Percentiles rank a stretch among this genome's conserved stretches.
Conservation (phyloP, 2,329 filamentous ascomycete genomes). For the Eurotiales sp. region DNA sequence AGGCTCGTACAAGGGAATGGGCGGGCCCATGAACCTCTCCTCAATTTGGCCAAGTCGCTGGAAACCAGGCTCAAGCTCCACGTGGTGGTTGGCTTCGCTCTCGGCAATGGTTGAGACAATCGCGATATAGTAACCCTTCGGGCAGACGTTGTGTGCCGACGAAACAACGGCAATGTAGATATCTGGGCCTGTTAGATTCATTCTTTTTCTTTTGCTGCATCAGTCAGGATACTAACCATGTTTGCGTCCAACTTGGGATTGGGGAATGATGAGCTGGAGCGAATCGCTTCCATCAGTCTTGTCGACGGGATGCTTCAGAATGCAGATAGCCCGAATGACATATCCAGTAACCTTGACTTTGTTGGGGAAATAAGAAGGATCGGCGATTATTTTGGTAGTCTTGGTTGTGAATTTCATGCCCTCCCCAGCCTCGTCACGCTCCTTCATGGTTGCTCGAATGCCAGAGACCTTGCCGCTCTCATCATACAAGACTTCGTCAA, state of each 20-base stretch:
- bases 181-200: slow-evolving; percentile 51
- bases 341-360: slow-evolving; percentile 87
- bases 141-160: slow-evolving; percentile 94
- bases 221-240: slow-evolving; percentile 65
- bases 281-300: slow-evolving; percentile 88
- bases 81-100: slow-evolving; percentile 84
- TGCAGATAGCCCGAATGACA: slow-evolving; percentile 93
- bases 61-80: slow-evolving; percentile 88
- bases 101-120: slow-evolving; percentile 98
- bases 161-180: slow-evolving; percentile 97
- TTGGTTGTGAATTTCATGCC: slow-evolving; percentile 94
- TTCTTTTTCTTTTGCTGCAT: not conserved
- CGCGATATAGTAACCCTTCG: slow-evolving; percentile 97
- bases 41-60: slow-evolving; percentile 90
- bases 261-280: slow-evolving; percentile 91
- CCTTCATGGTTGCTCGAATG: slow-evolving; percentile 96
- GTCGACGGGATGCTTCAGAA: slow-evolving; percentile 89
- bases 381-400: slow-evolving; percentile 90
- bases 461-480: slow-evolving; percentile 74
- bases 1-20: slow-evolving; percentile 92
- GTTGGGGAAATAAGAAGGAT: slow-evolving; percentile 91
- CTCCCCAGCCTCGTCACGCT: slow-evolving; percentile 67
- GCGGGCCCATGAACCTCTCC: slow-evolving; percentile 92
- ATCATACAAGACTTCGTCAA: slow-evolving; percentile 87
- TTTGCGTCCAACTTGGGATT: slow-evolving; percentile 94